Evolutionary conservation across 2,329 filamentous ascomycete genomes (phyloP), one percentile per base, ranked within the genome.

Genomic region (Cordyceps cicadae): DNA sequence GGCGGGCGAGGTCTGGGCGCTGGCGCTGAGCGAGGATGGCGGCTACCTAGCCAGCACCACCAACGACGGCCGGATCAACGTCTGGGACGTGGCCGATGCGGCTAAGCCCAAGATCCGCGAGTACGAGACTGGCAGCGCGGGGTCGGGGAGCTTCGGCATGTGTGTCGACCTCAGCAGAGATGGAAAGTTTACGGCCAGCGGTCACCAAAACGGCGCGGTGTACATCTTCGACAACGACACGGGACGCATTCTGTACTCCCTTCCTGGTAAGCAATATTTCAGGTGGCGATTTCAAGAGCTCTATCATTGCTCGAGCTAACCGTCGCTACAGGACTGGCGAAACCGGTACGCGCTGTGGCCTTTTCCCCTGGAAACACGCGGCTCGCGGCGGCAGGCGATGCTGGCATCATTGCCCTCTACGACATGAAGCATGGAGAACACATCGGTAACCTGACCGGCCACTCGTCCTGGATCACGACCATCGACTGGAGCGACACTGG

Each of bases 191-290:
- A 95, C 92, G 34, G 93, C 92, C 4, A 95, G 89, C 57, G 94
- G 94, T 0, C 93, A 99, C 74, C 89, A 96, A 72, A 96, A 89
- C 68, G 94, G 94, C 17, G 87, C 86, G 14, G 84, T 97, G 64
- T 97, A 97, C 75, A 86, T 99, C 63, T 99, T 97, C 80, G 92
- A 92, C 77, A 97, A 96, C 69, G 87, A 92, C 66, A 91, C 89
- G 0, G 90, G 90, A 3, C 85, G 90, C 59, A 84, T 99, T 67
- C 80, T 90, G 14, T 93, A 96, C 74, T 94, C 91, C 8, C 79
- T 99, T 26, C 87, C 90, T 59, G 87, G 89, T 89, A 76, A 63
- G 80, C 17, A 19, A 29, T 26, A 24, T 26, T 53, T 5, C 15
- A 43, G 3, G 2, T 43, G 17, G 39, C 34, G 17, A 6, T n/a